Evolutionary conservation across 139 green algal genomes (phyloP).

Genomic region (Nannochloris sp.): DNA sequence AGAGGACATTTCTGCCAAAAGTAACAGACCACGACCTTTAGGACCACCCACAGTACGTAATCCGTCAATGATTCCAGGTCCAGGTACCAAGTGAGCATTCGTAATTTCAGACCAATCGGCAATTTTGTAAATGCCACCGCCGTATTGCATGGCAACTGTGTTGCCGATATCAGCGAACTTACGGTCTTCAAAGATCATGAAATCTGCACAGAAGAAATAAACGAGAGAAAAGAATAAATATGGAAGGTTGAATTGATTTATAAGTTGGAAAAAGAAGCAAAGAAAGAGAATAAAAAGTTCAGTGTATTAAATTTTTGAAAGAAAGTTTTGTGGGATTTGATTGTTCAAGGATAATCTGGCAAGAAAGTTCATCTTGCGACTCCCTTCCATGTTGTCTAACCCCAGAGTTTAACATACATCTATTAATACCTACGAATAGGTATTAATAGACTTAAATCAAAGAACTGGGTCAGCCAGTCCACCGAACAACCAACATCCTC

Average conservation of each 20-base stretch:
- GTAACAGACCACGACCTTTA: conserved; percentile 57
- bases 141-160: conserved; percentile 90
- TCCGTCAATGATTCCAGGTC: conserved; percentile 94
- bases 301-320: too few relatives aligned
- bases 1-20: conserved; percentile 94
- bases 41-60: conserved; percentile 58
- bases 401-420: too few relatives aligned
- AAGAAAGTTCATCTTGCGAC: too few relatives aligned
- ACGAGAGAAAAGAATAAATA: not conserved
- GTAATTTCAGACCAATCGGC: conserved; percentile 96
- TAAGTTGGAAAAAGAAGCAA: not conserved
- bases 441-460: too few relatives aligned
- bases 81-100: conserved; percentile 93
- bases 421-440: too few relatives aligned
- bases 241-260: not conserved
- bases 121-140: conserved; percentile 80
- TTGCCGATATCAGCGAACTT: conserved; percentile 99
- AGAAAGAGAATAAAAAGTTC: not conserved
- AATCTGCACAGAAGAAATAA: conserved; percentile 56
- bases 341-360: too few relatives aligned
- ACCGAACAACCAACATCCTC: too few relatives aligned
- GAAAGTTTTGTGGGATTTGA: too few relatives aligned
- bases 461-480: too few relatives aligned
- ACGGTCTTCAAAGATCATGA: conserved; percentile 98
- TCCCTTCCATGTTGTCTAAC: too few relatives aligned